Evolutionary conservation across 2,329 filamentous ascomycete genomes (phyloP), one percentile per base, ranked within the genome.

Genomic region (Colletotrichum ledebouriae): DNA sequence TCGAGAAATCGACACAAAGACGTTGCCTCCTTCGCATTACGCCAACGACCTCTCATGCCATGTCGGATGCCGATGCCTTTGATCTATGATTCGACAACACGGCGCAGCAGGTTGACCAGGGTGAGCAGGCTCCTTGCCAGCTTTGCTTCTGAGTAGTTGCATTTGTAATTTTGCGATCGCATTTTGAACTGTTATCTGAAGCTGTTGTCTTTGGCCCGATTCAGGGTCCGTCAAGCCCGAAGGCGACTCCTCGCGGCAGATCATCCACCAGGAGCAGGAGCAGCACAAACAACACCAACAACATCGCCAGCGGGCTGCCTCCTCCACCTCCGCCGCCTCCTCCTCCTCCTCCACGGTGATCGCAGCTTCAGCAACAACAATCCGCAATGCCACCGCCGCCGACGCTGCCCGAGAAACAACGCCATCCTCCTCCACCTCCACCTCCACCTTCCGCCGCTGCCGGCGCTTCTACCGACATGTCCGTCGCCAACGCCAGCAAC

Each of bases 51-150:
- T 39, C 49, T 44, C 12, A 17, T 57, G 39, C 42, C 47, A 53
- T 61, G 47, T 50, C n/a, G 55, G 41, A 56, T 60, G 55, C 56
- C 25, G 33, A 65, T 65, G 61, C 56, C 41, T 55, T 41, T 68
- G 55, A 56, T 37, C 17, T 56, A 37, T 50, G 61, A 33, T 65
- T 60, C 25, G 55, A 68, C 56, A 59, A 59, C 41, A 44, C 66
- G 39, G 42, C 39, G 53, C 49, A 60, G 55, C 49, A 60, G 47
- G 61, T 6, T 29, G 29, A 29, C 6, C 25, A 29, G 29, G 29
- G 49, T 65, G 66, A 65, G 33, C 25, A 60, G 66, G 61, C 55
- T 59, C 62, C 22, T 68, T 41, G 49, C 49, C 56, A 66, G 49
- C 53, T 64, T 65, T 59, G 56, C 42, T 53, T 46, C 49, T 58